Evolutionary conservation across 2,329 filamentous ascomycete species (phyloP).

Genomic region (Penicillium brasilianum): DNA sequence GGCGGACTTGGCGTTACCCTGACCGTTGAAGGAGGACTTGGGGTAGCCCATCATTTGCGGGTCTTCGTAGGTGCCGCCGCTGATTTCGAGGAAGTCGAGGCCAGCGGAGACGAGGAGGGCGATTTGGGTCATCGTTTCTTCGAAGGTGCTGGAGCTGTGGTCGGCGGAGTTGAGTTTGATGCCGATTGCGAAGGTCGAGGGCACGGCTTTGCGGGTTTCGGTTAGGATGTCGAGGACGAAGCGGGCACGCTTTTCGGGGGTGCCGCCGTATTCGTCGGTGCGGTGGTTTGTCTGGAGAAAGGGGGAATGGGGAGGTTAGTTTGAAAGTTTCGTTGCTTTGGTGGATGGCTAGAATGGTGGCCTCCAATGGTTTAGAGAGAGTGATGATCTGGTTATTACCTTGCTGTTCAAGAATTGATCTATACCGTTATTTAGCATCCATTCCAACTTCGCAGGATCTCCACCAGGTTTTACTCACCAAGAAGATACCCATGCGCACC

Average conservation of each 20-base stretch:
- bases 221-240: constrained; percentile 54
- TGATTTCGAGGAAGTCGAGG: constrained; percentile 72
- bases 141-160: constrained; percentile 43
- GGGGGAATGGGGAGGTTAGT: not conserved
- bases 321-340: not conserved
- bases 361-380: not conserved
- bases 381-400: constrained; percentile 27
- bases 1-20: constrained; percentile 37
- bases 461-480: constrained; percentile 37
- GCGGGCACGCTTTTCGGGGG: constrained; percentile 51
- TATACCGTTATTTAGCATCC: constrained; percentile 12
- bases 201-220: constrained; percentile 49
- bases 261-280: constrained; percentile 56
- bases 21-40: constrained; percentile 20
- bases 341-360: not conserved
- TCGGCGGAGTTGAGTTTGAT: constrained; percentile 60
- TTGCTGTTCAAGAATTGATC: constrained; percentile 47
- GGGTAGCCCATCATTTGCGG: constrained; percentile 48
- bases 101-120: constrained; percentile 47
- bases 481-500: constrained; percentile 59
- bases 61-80: constrained; percentile 65
- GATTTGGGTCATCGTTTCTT: constrained; percentile 65
- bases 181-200: constrained; percentile 51
- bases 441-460: not conserved
- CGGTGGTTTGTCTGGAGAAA: constrained; percentile 50